Evolutionary conservation across 2,329 filamentous ascomycete genomes (phyloP).

Genomic region (Arthrobotrys sphaeroides): DNA sequence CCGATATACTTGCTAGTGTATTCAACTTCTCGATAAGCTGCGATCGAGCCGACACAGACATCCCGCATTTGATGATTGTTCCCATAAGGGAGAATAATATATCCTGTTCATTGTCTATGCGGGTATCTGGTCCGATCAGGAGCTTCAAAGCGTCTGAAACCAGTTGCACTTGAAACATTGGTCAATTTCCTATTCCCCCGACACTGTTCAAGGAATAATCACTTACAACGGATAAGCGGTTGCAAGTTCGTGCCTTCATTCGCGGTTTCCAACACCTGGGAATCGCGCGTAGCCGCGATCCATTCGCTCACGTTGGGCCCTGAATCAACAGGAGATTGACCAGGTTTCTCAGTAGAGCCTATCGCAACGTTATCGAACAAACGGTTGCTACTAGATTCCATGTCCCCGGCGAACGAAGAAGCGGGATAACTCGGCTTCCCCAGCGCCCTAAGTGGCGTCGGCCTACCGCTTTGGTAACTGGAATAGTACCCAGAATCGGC

Average conservation of each 20-base stretch:
- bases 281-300: background rate
- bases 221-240: background rate
- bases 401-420: background rate
- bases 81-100: background rate
- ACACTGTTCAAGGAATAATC: background rate
- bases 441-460: background rate
- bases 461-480: background rate
- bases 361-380: background rate
- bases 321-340: background rate
- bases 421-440: background rate
- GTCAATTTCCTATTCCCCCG: background rate
- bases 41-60: background rate
- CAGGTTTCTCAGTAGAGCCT: background rate
- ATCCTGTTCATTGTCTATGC: slow-evolving; percentile 11
- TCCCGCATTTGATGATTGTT: slow-evolving; percentile 10
- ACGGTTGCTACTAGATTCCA: background rate
- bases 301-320: slow-evolving; percentile 5
- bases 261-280: background rate
- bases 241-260: background rate
- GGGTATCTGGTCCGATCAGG: slow-evolving; percentile 1
- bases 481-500: slow-evolving; percentile 16
- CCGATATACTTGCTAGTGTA: slow-evolving; percentile 4
- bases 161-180: background rate
- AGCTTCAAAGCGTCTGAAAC: background rate
- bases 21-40: slow-evolving; percentile 2